A percentile compares a stretch with the other conserved stretches of the same genome.
phyloP scores from a whole-genome alignment of 73 alveolate genomes.

The Diophrys appendiculata region DNA sequence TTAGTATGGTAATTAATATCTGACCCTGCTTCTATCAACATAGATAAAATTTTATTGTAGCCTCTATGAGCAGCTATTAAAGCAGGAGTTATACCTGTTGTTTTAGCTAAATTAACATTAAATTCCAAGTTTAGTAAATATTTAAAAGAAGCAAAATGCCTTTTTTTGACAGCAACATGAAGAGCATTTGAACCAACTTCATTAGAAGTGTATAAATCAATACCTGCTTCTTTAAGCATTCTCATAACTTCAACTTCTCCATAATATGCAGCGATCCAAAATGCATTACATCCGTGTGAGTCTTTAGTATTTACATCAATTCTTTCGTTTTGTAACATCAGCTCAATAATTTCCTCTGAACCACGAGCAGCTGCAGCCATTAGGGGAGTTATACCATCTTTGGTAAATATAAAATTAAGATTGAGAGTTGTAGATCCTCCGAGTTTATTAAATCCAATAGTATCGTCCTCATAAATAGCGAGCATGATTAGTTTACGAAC shows the following conservation, averaged over 20 bases:
- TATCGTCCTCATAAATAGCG: neutral
- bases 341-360: conserved; percentile 12
- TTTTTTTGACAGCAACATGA: conserved; percentile 44
- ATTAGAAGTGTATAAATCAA: conserved; percentile 12
- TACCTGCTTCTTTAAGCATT: conserved; percentile 8
- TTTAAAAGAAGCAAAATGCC: conserved; percentile 11
- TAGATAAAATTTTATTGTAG: conserved; percentile 4
- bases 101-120: conserved; percentile 19
- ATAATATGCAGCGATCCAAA: conserved; percentile 53
- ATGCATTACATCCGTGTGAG: conserved; percentile 35
- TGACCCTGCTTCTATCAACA: conserved; percentile 42
- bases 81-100: conserved; percentile 37
- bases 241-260: conserved; percentile 35
- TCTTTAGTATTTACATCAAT: conserved; percentile 27
- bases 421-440: neutral
- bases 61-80: conserved; percentile 54
- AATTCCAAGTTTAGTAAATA: conserved; percentile 15
- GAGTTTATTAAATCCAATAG: neutral
- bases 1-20: conserved; percentile 1
- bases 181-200: conserved; percentile 42
- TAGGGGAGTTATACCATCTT: neutral
- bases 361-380: neutral
- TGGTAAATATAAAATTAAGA: too few species aligned
- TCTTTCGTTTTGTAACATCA: conserved; percentile 26
- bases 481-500: neutral